Percentiles rank a stretch among this genome's conserved stretches.
Conservation (phyloP, 1,284 basidiomycete species). For the Fomitopsis palustris region DNA sequence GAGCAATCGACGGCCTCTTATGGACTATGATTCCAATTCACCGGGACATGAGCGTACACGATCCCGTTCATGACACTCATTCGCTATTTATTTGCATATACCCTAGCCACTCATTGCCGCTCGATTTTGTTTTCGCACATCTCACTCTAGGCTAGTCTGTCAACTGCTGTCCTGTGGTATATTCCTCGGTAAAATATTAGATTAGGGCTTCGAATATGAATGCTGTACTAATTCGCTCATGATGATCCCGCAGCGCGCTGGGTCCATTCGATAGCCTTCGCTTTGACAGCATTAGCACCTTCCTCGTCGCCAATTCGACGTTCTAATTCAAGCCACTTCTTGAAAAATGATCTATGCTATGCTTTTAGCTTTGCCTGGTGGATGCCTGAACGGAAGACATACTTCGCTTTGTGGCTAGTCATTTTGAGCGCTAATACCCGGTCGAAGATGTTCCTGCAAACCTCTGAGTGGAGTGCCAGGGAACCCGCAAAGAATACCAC, state of each 20-base stretch:
- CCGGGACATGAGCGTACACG: slow-evolving; percentile 51
- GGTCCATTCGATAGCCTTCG: slow-evolving; percentile 88
- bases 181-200: slow-evolving; percentile 9
- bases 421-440: slow-evolving; percentile 82
- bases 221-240: slow-evolving; percentile 26
- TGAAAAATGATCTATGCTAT: slow-evolving; percentile 77
- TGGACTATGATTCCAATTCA: slow-evolving; percentile 58
- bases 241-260: slow-evolving; percentile 40
- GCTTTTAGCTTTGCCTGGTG: not conserved
- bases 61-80: slow-evolving; percentile 59
- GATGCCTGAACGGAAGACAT: slow-evolving; percentile 21
- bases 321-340: slow-evolving; percentile 96
- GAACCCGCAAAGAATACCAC: slow-evolving; percentile 11
- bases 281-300: slow-evolving; percentile 80
- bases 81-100: slow-evolving; percentile 31
- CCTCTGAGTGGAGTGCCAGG: not conserved
- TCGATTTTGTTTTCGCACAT: slow-evolving; percentile 49
- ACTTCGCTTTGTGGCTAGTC: slow-evolving; percentile 95
- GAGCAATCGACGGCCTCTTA: slow-evolving; percentile 65
- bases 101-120: slow-evolving; percentile 25
- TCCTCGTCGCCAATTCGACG: slow-evolving; percentile 83
- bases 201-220: slow-evolving; percentile 6
- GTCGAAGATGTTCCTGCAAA: slow-evolving; percentile 74
- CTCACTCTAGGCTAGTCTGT: slow-evolving; percentile 35
- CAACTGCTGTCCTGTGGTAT: slow-evolving; percentile 25